phyloP scores from a whole-genome alignment of 495 filamentous ascomycete genomes.

The Hyaloscypha hepaticicola region DNA sequence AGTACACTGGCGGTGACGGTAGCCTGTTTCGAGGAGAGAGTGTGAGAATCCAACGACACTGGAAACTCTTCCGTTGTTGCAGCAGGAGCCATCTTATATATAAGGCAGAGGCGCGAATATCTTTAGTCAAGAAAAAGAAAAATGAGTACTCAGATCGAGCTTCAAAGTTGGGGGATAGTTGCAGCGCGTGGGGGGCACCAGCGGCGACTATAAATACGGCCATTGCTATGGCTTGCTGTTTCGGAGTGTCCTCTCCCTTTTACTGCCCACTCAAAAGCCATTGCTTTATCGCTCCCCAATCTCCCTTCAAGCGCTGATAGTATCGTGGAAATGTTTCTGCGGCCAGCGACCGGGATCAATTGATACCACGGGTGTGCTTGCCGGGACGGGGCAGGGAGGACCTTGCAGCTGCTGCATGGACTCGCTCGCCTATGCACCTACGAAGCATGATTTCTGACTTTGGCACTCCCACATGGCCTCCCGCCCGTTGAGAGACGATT shows the following conservation, averaged over 20 bases:
- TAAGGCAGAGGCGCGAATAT: background rate
- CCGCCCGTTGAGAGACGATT: background rate
- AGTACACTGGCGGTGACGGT: conserved; percentile 45
- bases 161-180: background rate
- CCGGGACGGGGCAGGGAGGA: background rate
- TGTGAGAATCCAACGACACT: background rate
- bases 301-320: conserved; percentile 5
- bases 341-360: background rate
- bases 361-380: background rate
- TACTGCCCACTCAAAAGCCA: conserved; percentile 5
- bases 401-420: background rate
- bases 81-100: conserved; percentile 25
- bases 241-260: background rate
- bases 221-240: background rate
- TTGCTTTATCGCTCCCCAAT: conserved; percentile 7
- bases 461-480: conserved; percentile 2
- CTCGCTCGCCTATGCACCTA: background rate
- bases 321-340: conserved; percentile 14
- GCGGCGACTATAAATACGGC: background rate
- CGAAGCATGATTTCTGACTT: background rate
- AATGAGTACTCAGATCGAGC: background rate
- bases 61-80: conserved; percentile 20
- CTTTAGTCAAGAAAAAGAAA: conserved; percentile 14
- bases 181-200: background rate
- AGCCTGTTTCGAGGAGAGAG: conserved; percentile 14